Evolutionary conservation across 2,329 filamentous ascomycete genomes (phyloP), one percentile per base, ranked within the genome.

Genomic region (Pseudopithomyces maydicus): DNA sequence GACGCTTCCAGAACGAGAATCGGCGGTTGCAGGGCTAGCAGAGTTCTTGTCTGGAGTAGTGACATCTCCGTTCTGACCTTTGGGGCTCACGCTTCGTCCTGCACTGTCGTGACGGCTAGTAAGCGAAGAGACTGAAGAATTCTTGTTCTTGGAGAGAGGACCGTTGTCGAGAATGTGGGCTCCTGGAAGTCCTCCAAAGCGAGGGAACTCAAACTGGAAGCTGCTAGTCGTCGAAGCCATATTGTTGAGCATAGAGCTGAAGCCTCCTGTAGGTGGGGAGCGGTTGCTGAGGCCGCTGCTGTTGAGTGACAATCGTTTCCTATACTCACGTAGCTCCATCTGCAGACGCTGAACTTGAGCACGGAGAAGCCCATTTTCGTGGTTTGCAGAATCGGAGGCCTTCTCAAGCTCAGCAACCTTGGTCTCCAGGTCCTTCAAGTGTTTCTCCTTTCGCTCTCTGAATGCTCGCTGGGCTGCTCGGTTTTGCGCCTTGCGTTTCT

Each of bases 201-300:
- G 93, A 63, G 95, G 94, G 63, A 98, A 98, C 65, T 98, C 94
- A 67, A 99, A 98, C 65, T 94, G 89, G 72, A 98, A 98, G 73
- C 90, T 92, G 73, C 90, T 89, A 61, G 90, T 89, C 68, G 83
- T 87, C 53, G 88, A 80, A 64, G 87, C 88, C 74, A 80, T 85
- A 45, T 75, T 78, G 20, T 70, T 77, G 55, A 79, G 76, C 69
- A 74, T 74, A 32, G 77, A 77, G 14, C 81, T 81, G 58, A 80
- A 78, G 22, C 78, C 75, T 51, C 75, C 74, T 56, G 73, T 64
- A 38, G 82, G 77, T 12, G 82, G 80, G n/a, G 83, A 82, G 17
- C 78, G 76, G 55, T 71, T 75, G 36, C 78, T 75, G 42, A 82
- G 39, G 32, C 79, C 80, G 56, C 70, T 73, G 59, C 73, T 84